These are phyloP conservation scores for Clarireedia paspali DNA, from an alignment of 2,329 filamentous ascomycete genomes.

Conservation along the genomic window DNA sequence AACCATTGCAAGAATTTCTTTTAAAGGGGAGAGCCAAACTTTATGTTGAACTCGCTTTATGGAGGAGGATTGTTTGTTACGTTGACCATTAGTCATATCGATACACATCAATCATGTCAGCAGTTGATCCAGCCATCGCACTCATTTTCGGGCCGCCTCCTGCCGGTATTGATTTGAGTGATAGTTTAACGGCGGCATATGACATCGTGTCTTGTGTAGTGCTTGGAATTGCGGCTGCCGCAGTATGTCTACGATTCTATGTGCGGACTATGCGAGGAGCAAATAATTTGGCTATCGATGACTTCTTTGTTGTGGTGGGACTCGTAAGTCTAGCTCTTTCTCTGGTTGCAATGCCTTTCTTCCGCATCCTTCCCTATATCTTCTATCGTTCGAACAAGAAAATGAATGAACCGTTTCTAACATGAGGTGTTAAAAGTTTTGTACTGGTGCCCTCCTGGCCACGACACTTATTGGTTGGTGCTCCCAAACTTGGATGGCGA, in stretches of 20 bases:
- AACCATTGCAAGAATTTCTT: neutral
- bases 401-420: neutral
- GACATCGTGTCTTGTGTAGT: slow-evolving; percentile 2
- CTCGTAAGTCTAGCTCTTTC: neutral
- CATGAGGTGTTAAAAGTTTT: neutral
- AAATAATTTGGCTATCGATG: slow-evolving; percentile 2
- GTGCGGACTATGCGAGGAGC: neutral
- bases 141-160: neutral
- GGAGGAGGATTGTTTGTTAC: neutral
- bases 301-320: neutral
- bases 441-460: neutral
- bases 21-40: neutral
- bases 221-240: neutral
- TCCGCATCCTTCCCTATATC: neutral
- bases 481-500: neutral
- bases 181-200: neutral
- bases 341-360: neutral
- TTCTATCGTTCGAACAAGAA: neutral
- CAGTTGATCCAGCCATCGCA: neutral
- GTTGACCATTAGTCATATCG: neutral
- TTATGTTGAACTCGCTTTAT: neutral
- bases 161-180: neutral
- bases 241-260: slow-evolving; percentile 2
- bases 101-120: neutral
- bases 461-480: slow-evolving; percentile 2